These are phyloP conservation scores for Metarhizium sp. DNA, from an alignment of 2,329 filamentous ascomycete genomes.

Conservation along the genomic window DNA sequence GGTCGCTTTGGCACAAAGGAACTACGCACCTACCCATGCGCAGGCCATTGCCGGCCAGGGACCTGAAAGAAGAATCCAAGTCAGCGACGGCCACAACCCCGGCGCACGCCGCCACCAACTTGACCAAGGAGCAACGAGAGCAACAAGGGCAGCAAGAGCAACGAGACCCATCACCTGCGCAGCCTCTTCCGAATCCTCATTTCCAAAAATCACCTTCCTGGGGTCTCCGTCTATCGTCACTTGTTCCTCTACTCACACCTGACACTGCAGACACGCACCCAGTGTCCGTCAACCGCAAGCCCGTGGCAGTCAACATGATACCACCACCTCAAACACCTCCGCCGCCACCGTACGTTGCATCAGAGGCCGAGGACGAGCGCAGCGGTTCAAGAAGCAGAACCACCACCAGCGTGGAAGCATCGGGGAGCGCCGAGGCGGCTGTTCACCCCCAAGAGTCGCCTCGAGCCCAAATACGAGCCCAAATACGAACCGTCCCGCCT, in stretches of 20 bases:
- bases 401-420: constrained; percentile 6
- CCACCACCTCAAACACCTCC: constrained; percentile 11
- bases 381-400: neutral
- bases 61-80: neutral
- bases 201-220: constrained; percentile 25
- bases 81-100: neutral
- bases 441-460: neutral
- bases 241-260: constrained; percentile 29
- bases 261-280: constrained; percentile 18
- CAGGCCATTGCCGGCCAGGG: neutral
- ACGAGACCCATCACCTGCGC: constrained; percentile 6
- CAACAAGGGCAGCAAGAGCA: neutral
- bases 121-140: constrained; percentile 1
- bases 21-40: constrained; percentile 7
- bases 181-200: constrained; percentile 12
- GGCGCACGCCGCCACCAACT: constrained; percentile 1
- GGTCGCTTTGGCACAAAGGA: constrained; percentile 15
- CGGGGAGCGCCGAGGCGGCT: neutral
- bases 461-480: neutral
- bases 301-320: constrained; percentile 9
- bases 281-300: constrained; percentile 16
- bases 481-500: neutral
- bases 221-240: constrained; percentile 25
- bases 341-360: constrained; percentile 8
- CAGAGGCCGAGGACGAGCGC: constrained; percentile 7